Conservation (phyloP, 805 yeast species). For the Yarrowia divulgata region DNA sequence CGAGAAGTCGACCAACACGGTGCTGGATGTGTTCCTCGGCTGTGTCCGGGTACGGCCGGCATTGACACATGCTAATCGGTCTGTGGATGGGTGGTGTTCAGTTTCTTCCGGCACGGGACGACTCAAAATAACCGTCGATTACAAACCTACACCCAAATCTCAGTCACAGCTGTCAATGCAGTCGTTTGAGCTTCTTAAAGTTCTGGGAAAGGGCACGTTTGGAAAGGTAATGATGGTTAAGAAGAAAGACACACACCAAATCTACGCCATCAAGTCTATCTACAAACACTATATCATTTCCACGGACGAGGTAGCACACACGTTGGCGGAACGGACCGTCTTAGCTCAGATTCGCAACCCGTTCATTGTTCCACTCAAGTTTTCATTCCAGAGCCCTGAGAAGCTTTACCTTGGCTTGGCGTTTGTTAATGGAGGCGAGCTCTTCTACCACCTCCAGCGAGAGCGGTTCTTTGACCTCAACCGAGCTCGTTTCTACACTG, state of each 20-base stretch:
- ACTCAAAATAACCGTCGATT: constrained; percentile 66
- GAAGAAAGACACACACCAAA: constrained; percentile 91
- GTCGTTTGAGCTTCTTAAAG: constrained; percentile 91
- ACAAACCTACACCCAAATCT: constrained; percentile 61
- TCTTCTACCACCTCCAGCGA: constrained; percentile 90
- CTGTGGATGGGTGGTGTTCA: constrained; percentile 43
- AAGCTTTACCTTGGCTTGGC: constrained; percentile 88
- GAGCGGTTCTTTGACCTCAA: constrained; percentile 89
- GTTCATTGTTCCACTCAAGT: constrained; percentile 93
- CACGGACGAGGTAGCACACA: constrained; percentile 93
- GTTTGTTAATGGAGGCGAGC: constrained; percentile 95
- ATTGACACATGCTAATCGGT: constrained; percentile 38
- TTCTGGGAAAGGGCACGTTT: constrained; percentile 96
- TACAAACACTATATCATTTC: constrained; percentile 94
- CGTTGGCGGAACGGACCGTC: constrained; percentile 95
- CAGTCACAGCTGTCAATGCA: constrained; percentile 76
- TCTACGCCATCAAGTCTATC: constrained; percentile 92
- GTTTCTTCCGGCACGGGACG: constrained; percentile 48
- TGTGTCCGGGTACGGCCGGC: constrained; percentile 61
- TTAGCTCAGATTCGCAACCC: constrained; percentile 92
- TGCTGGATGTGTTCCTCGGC: constrained; percentile 78
- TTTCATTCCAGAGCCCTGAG: constrained; percentile 95
- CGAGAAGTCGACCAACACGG: constrained; percentile 41
- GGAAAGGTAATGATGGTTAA: constrained; percentile 99
- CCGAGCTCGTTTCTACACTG: constrained; percentile 92